Base-by-base conservation (phyloP, 1,284 basidiomycete genomes). In the Boletellus sp. region DNA sequence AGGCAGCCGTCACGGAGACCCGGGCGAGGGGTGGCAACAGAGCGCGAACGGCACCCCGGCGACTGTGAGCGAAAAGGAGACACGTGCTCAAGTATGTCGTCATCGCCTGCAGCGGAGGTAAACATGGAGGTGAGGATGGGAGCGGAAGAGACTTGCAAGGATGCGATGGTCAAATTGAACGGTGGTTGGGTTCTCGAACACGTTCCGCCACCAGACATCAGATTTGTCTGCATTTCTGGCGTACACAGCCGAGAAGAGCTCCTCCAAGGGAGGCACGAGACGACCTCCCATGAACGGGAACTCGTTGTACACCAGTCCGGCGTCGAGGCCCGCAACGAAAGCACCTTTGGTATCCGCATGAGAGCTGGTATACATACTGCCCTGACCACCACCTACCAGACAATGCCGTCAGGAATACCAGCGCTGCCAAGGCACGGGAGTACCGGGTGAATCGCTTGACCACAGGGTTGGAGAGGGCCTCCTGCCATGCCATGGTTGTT, bases 131-230 rank as follows among this genome's bases (percentile, higher is more conserved):
- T 14, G 25, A 26, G 20, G 5, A 40, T 47, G 20, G 49, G 13
- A 11, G 5, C 10, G 21, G 14, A 30, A 46, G 20, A 48, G 43
- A 66, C 86, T 67, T 57, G 91, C 94, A 38, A 99, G 77, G 36
- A 94, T 75, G 30, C 96, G 85, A 68, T 99, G 96, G 64, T 99
- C 82, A 59, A 98, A 95, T 67, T 99, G 96, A 8, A 95, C 94
- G 0, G 96, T 97, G 8, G 91, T 94, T 4, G 96, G 96, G 65
- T 99, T 99, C 69, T 98, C 95, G 52, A 96, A 82, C 41, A 98
- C 74, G 67, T 98, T 99, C 48, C 94, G 76, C 87, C 92, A 91
- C 83, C 87, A 94, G 13, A 80, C 62, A 60, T 94, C 91, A 5
- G 79, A 80, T 53, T 77, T 73, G 62, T 91, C 87, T 0, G 68